Base-by-base conservation (phyloP, 495 filamentous ascomycete species). In the Durotheca rogersii region DNA sequence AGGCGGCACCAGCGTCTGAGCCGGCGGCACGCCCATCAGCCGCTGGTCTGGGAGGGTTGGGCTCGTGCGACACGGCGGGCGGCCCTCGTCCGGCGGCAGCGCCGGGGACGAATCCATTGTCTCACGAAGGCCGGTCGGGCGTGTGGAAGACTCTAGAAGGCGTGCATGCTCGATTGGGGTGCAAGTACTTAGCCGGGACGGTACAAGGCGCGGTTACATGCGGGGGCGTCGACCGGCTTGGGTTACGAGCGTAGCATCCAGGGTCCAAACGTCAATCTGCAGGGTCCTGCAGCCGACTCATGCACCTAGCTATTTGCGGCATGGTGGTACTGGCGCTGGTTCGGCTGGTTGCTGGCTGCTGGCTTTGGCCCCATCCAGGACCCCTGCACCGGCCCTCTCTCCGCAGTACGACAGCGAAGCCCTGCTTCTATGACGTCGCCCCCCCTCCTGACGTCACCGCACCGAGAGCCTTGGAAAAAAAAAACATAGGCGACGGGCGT, bases 251-350 rank as follows among this genome's bases (percentile, higher is more conserved):
- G n/a, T n/a, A n/a, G n/a, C 52, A 52, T 57, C 57, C 57, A 61
- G 62, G 62, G 62, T 65, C 62, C 62, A 62, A n/a, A 47, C 52
- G 41, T 60, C 62, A 57, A 60, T 65, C 60, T 65, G 62, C 62
- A 65, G 62, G 62, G 62, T 51, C 62, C 56, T 65, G 59, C 52
- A 51, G 49, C 54, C 45, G 46, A 53, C 37, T 12, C 17, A 53
- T 47, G 56, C 56, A 59, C 9, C 44, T 46, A 40, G 45, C 56
- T 50, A 53, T 50, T 59, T 59, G 35, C 40, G 50, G 56, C 49
- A 59, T 59, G 50, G 41, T 46, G 15, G 41, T 19, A n/a, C 43
- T 38, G 29, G 45, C 31, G 49, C n/a, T n/a, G 34, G 45, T 31
- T 41, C 56, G 50, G 41, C 41, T 41, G 30, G 29, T 19, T n/a